Percentiles rank a stretch among this genome's conserved stretches.
These are phyloP conservation scores for Trichoderma afroharzianum DNA, from an alignment of 2,329 filamentous ascomycete species.

Conservation along the genomic window DNA sequence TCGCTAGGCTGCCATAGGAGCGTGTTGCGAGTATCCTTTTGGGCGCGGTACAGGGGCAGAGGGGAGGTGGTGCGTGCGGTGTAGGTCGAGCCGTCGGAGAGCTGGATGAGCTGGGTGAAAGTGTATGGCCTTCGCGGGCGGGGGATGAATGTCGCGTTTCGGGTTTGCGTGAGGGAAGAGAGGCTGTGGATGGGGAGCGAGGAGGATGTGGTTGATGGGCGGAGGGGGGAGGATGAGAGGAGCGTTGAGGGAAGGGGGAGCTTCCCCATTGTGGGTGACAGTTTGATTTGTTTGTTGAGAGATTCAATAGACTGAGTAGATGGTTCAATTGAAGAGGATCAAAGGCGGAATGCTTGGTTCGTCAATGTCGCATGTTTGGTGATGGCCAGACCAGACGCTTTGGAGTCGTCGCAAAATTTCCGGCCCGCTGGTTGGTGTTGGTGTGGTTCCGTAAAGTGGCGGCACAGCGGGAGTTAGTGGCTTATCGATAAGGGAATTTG, in stretches of 20 bases:
- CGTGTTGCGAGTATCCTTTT: conserved; percentile 86
- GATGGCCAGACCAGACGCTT: not conserved
- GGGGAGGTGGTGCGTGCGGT: conserved; percentile 75
- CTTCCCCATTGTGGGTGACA: conserved; percentile 28
- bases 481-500: conserved; percentile 17
- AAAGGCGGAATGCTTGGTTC: not conserved
- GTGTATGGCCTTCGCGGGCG: conserved; percentile 91
- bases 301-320: not conserved
- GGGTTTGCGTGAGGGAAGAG: conserved; percentile 55
- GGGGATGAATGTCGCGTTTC: conserved; percentile 78
- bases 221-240: conserved; percentile 19
- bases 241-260: conserved; percentile 27
- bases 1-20: conserved; percentile 86
- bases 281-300: not conserved
- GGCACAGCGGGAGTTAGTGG: not conserved
- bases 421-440: conserved; percentile 15
- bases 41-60: conserved; percentile 52
- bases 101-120: conserved; percentile 93
- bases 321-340: not conserved
- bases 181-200: conserved; percentile 23
- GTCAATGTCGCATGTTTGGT: not conserved
- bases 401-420: conserved; percentile 25
- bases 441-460: not conserved
- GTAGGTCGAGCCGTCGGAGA: conserved; percentile 86
- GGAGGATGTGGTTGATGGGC: conserved; percentile 25